phyloP scores from a whole-genome alignment of 768 basidiomycete genomes.

The Agaricus sinodeliciosus region DNA sequence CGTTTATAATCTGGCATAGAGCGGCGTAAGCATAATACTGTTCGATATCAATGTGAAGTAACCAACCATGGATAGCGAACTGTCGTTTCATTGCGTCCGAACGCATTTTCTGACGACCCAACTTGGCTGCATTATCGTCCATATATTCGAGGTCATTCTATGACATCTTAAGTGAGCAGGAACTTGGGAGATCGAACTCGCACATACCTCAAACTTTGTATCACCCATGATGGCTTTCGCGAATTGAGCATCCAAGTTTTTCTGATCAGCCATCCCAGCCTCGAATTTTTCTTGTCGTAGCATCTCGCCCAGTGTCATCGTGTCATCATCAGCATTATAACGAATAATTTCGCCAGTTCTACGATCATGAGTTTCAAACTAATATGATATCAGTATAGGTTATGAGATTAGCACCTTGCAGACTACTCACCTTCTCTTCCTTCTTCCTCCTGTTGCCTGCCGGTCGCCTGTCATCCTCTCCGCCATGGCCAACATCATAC shows the following conservation, averaged over 20 bases:
- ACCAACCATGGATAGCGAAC: constrained; percentile 88
- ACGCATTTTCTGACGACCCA: constrained; percentile 93
- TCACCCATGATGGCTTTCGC: constrained; percentile 86
- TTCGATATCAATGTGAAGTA: not conserved
- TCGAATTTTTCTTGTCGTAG: constrained; percentile 88
- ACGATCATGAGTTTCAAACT: constrained; percentile 86
- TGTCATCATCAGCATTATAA: constrained; percentile 88
- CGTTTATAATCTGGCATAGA: constrained; percentile 74
- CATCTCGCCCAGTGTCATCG: constrained; percentile 81
- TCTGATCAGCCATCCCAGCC: constrained; percentile 86
- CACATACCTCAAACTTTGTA: constrained; percentile 72
- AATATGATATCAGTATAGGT: constrained; percentile 7
- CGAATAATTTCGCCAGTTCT: constrained; percentile 88
- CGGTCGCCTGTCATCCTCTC: constrained; percentile 40
- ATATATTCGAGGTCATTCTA: constrained; percentile 90
- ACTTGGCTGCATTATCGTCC: constrained; percentile 92
- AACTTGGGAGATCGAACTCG: not conserved
- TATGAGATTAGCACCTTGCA: constrained; percentile 3
- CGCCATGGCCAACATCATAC: constrained; percentile 88
- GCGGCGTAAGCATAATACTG: not conserved
- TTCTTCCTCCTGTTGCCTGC: constrained; percentile 75
- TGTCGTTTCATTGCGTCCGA: constrained; percentile 94
- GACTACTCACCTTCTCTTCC: constrained; percentile 54
- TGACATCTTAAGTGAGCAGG: not conserved
- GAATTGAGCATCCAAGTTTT: constrained; percentile 85